Base-by-base conservation (phyloP, 1,284 basidiomycete genomes). In the Laetiporus sulphureus region DNA sequence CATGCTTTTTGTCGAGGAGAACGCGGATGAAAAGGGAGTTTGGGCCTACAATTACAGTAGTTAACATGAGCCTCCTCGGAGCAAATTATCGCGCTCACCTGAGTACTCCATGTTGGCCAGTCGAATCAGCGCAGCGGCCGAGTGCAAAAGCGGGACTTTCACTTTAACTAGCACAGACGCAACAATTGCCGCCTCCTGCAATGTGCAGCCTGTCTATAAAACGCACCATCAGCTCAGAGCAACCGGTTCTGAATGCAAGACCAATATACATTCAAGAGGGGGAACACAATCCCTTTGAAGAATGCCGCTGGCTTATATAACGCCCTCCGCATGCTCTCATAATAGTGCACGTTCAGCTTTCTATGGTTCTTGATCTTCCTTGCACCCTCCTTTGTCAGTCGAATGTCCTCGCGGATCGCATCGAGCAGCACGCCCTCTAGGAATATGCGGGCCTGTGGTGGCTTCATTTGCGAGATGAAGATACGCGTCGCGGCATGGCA, bases 221-320 rank as follows among this genome's bases (percentile, higher is more conserved):
- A 42, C 49, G 35, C 4, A 30, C n/a, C 21, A n/a, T n/a, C 24
- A 5, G 6, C 23, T 19, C 21, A 11, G n/a, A 6, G 19, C 20
- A 7, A 10, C 33, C 15, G 32, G 10, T n/a, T 13, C 22, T 15
- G 31, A 38, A 20, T 13, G 15, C 12, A 40, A 2, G 4, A 13
- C 34, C 2, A n/a, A 64, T 83, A 46, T 54, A 91, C 91, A 58
- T 96, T 92, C 51, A 95, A 79, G 56, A 99, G 72, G 1, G 96
- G 96, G 64, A 99, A 99, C 27, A 99, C 75, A 46, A 99, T 84
- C 3, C 95, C 96, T 65, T 99, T 99, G 75, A 99, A 99, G 62
- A 98, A 98, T 1, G 96, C 94, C 1, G 89, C 89, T 3, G 96
- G 96, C 64, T 99, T 99, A 66, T 95, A 99, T 46, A 99, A 66